These are phyloP conservation scores for Meyerozyma elateridarum DNA, from an alignment of 1,139 yeast species.

Conservation along the genomic window DNA sequence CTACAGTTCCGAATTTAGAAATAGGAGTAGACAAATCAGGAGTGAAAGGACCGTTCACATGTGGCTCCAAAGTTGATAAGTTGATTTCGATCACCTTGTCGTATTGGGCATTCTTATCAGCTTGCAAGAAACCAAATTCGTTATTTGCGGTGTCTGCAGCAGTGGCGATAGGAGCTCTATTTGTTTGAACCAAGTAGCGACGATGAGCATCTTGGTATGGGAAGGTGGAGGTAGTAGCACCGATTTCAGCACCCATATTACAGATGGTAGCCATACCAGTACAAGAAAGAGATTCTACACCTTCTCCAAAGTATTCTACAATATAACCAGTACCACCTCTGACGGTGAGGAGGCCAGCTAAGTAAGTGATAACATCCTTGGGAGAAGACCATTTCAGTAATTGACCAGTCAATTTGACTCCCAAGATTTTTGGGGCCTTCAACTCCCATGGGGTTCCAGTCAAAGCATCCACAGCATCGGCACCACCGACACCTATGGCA, in stretches of 20 bases:
- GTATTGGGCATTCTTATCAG: conserved; percentile 80
- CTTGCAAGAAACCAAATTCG: conserved; percentile 58
- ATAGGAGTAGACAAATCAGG: conserved; percentile 91
- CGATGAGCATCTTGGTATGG: conserved; percentile 89
- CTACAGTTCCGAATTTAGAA: conserved; percentile 60
- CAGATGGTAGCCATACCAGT: conserved; percentile 99
- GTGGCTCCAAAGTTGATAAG: conserved; percentile 74
- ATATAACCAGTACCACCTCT: conserved; percentile 97
- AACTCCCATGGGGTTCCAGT: conserved; percentile 99
- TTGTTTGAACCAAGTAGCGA: conserved; percentile 76
- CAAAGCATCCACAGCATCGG: conserved; percentile 95
- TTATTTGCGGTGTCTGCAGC: conserved; percentile 67
- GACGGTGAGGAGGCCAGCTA: conserved; percentile 88
- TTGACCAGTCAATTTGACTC: conserved; percentile 85
- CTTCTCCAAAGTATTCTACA: conserved; percentile 94
- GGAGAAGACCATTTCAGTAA: conserved; percentile 93
- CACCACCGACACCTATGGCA: conserved; percentile 99
- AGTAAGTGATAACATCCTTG: conserved; percentile 86
- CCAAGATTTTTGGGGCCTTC: conserved; percentile 90
- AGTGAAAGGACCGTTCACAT: conserved; percentile 91
- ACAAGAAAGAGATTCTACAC: conserved; percentile 79
- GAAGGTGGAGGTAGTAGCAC: conserved; percentile 96
- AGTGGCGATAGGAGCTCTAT: conserved; percentile 74
- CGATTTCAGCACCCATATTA: conserved; percentile 99
- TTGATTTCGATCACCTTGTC: conserved; percentile 81